phyloP scores from a whole-genome alignment of 164 flowering plant genomes.

The Sedum album region DNA sequence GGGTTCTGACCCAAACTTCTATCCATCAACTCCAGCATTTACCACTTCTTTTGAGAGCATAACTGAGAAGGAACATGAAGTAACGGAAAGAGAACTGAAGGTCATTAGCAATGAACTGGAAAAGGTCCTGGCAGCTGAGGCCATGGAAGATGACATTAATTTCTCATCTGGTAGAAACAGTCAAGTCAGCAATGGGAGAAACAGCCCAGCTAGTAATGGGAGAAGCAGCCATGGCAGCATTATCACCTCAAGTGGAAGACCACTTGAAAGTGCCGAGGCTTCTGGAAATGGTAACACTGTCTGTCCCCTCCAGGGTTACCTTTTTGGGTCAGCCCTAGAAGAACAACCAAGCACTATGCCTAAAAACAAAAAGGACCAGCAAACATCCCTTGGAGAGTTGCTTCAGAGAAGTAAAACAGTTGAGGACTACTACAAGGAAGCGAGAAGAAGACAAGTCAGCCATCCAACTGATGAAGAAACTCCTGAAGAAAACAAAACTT shows the following conservation, averaged over 20 bases:
- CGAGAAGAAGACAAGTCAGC: conserved; percentile 53
- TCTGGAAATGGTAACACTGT: conserved; percentile 26
- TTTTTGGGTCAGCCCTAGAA: conserved; percentile 56
- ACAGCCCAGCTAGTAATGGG: conserved; percentile 55
- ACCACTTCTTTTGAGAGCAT: conserved; percentile 48
- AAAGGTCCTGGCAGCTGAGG: conserved; percentile 62
- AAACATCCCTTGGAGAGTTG: conserved; percentile 80
- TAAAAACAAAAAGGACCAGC: conserved; percentile 65
- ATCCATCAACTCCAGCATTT: conserved; percentile 63
- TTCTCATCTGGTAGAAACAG: conserved; percentile 68
- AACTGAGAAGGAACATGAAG: conserved; percentile 58
- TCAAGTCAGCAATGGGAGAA: conserved; percentile 49
- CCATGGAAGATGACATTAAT: conserved; percentile 38
- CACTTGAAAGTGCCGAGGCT: conserved; percentile 28
- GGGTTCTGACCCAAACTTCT: conserved; percentile 31
- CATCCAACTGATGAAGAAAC: conserved; percentile 48
- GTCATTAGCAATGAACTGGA: conserved; percentile 75
- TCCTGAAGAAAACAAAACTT: conserved; percentile 41
- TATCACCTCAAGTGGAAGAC: conserved; percentile 54
- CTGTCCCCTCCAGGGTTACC: conserved; percentile 77
- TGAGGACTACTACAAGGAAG: conserved; percentile 38
- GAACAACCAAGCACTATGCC: conserved; percentile 36
- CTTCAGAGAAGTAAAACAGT: conserved; percentile 57
- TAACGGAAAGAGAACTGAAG: conserved; percentile 60
- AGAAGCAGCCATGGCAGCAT: conserved; percentile 58